Evolutionary conservation across 179 eudicot species (phyloP).

Genomic region (Gypsophila paniculata): DNA sequence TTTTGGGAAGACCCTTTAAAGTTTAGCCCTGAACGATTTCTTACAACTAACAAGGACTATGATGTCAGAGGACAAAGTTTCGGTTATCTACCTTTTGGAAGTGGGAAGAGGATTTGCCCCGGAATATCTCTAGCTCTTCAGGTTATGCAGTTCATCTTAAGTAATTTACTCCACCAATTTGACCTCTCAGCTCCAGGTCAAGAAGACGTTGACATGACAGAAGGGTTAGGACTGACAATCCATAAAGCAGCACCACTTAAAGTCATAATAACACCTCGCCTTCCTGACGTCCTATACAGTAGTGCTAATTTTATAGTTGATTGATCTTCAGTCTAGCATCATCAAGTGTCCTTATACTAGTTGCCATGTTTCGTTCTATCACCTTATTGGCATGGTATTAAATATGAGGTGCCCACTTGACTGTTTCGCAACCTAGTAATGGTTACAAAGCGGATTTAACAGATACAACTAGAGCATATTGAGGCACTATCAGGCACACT

Average conservation of each 20-base stretch:
- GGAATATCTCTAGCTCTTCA: constrained; percentile 6
- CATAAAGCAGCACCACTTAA: constrained; percentile 5
- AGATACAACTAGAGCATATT: too few species aligned
- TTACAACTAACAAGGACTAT: constrained; percentile 6
- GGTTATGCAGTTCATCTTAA: background rate
- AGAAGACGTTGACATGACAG: constrained; percentile 2
- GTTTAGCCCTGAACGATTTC: constrained; percentile 26
- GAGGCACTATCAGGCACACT: too few species aligned
- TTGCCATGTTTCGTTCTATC: too few species aligned
- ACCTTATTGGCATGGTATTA: too few species aligned
- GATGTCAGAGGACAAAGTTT: constrained; percentile 6
- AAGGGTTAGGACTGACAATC: background rate
- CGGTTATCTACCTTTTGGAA: background rate
- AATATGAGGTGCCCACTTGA: too few species aligned
- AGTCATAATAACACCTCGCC: background rate
- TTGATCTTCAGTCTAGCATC: background rate
- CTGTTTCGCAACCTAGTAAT: too few species aligned
- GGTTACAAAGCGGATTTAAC: too few species aligned
- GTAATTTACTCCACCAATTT: background rate
- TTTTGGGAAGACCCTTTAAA: constrained; percentile 18
- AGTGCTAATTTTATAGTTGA: background rate
- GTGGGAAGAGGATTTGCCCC: background rate
- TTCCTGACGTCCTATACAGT: background rate
- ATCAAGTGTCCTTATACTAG: too few species aligned
- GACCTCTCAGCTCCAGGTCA: background rate